phyloP scores from a whole-genome alignment of 345 rosid species.

The Aquilaria malaccensis region DNA sequence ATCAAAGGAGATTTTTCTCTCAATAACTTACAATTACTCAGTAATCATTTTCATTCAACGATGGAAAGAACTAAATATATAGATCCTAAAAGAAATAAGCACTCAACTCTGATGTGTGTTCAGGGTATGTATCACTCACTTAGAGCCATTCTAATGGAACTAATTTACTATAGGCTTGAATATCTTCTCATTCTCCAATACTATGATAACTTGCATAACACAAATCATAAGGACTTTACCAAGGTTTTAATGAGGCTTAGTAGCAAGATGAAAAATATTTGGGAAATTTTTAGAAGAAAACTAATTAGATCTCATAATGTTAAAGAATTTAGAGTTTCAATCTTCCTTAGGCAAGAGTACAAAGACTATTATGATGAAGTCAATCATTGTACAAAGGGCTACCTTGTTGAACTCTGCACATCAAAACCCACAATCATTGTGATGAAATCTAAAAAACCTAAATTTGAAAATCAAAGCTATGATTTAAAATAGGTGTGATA shows the following conservation, averaged over 20 bases:
- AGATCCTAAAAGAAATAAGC: slow-evolving; percentile 6
- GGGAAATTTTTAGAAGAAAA: no score
- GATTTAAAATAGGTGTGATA: no score
- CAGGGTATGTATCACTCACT: slow-evolving; percentile 4
- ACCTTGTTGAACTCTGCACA: no score
- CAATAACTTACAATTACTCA: background rate
- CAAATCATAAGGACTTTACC: slow-evolving; percentile 10
- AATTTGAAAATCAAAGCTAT: no score
- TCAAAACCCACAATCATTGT: no score
- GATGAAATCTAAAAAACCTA: no score
- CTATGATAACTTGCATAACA: slow-evolving; percentile 8
- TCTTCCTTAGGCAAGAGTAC: no score
- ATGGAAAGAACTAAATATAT: slow-evolving; percentile 9
- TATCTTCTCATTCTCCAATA: slow-evolving; percentile 10
- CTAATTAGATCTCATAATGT: no score
- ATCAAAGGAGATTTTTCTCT: background rate
- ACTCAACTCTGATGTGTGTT: slow-evolving; percentile 9
- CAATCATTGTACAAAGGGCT: no score
- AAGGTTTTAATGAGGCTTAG: slow-evolving; percentile 4
- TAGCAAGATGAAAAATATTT: slow-evolving; percentile 1
- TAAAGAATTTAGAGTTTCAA: no score
- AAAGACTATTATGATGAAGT: no score
- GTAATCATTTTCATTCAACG: slow-evolving; percentile 1
- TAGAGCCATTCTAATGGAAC: slow-evolving; percentile 9
- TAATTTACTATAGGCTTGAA: slow-evolving; percentile 10